Conservation (phyloP, 129 eudicot genomes). For the Heracleum sosnowskyi region DNA sequence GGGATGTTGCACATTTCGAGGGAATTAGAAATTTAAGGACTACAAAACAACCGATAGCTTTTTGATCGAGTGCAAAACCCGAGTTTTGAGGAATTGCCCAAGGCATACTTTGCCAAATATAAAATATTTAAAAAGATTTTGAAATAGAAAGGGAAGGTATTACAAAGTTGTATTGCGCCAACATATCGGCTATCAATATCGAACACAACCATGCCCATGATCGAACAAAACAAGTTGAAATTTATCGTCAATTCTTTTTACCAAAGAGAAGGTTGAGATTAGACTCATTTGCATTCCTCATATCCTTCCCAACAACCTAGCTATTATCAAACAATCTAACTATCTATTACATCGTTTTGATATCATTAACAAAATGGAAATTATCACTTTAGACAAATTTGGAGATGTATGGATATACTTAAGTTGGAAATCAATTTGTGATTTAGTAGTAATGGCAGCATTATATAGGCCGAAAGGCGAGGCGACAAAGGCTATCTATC, state of each 20-base stretch:
- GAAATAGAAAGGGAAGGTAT: background rate
- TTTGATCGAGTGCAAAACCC: background rate
- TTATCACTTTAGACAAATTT: background rate
- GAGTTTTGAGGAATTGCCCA: background rate
- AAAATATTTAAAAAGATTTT: background rate
- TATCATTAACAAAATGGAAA: background rate
- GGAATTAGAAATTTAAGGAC: background rate
- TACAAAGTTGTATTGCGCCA: background rate
- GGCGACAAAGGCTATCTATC: too few relatives aligned
- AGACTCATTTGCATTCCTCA: background rate
- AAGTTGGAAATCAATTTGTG: too few relatives aligned
- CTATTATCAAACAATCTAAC: background rate
- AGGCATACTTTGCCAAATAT: background rate
- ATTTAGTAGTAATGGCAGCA: too few relatives aligned
- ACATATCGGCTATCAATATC: background rate
- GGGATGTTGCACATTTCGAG: background rate
- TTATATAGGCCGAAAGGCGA: too few relatives aligned
- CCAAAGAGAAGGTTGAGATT: background rate
- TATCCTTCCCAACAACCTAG: background rate
- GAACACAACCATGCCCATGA: background rate
- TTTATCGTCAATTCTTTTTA: background rate
- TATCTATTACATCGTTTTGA: background rate
- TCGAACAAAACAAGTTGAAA: background rate
- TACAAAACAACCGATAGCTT: background rate
- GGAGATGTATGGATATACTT: too few relatives aligned